A percentile compares a stretch with the other conserved stretches of the same genome.
Evolutionary conservation across 306 rosid genomes (phyloP).

Genomic region (Cicer arietinum): DNA sequence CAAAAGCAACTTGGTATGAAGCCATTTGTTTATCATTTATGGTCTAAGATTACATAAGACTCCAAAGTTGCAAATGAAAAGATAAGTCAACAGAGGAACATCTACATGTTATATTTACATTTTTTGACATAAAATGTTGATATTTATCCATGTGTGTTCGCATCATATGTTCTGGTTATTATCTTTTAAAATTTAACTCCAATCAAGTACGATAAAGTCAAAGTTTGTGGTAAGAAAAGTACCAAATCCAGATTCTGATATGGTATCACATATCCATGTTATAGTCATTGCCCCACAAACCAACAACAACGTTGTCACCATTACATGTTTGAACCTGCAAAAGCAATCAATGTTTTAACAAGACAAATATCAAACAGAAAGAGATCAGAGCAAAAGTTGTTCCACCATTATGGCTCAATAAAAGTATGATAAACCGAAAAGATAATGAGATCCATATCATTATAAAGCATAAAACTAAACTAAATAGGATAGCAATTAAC

Average conservation of each 20-base stretch:
- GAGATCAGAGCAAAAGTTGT: background rate
- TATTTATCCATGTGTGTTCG: conserved; percentile 7
- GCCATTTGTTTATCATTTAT: background rate
- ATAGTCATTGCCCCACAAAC: conserved; percentile 97
- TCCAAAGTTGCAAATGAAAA: background rate
- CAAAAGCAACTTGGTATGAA: conserved; percentile 3
- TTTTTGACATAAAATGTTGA: conserved; percentile 13
- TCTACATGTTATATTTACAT: background rate
- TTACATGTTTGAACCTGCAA: conserved; percentile 90
- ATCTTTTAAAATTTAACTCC: conserved; percentile 29
- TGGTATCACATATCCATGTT: conserved; percentile 94
- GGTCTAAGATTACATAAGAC: conserved; percentile 9
- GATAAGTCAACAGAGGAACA: conserved; percentile 2
- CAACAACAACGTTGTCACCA: conserved; percentile 74
- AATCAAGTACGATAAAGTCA: conserved; percentile 35
- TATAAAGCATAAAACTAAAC: conserved; percentile 19
- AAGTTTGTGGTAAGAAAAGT: conserved; percentile 41
- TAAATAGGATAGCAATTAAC: conserved; percentile 9
- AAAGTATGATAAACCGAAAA: conserved; percentile 23
- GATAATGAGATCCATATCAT: conserved; percentile 21
- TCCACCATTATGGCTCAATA: conserved; percentile 15
- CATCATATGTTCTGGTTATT: conserved; percentile 5
- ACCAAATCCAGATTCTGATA: conserved; percentile 98
- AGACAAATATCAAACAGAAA: background rate
- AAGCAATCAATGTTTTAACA: conserved; percentile 39